These are phyloP conservation scores for Venturia carpophila DNA, from an alignment of 2,329 filamentous ascomycete genomes.

Conservation along the genomic window DNA sequence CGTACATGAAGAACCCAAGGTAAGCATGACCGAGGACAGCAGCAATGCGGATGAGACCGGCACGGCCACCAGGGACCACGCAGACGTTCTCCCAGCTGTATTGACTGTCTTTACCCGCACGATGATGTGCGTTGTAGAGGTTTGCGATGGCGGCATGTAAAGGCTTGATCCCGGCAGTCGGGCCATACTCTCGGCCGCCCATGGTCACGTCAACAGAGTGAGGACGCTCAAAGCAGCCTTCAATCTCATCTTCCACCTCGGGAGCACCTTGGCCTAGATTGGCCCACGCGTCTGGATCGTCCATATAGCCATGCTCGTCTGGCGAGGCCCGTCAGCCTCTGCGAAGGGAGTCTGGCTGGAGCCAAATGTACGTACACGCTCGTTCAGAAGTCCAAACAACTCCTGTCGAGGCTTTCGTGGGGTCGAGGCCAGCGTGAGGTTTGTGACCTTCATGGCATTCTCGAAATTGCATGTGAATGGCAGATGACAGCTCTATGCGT, in stretches of 20 bases:
- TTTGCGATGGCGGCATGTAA: constrained; percentile 81
- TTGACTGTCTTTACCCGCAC: constrained; percentile 75
- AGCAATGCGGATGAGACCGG: constrained; percentile 88
- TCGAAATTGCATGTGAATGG: constrained; percentile 83
- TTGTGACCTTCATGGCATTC: constrained; percentile 84
- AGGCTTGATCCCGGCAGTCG: constrained; percentile 88
- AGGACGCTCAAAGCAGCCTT: constrained; percentile 79
- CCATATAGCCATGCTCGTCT: constrained; percentile 77
- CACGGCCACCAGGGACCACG: constrained; percentile 88
- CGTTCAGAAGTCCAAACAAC: constrained; percentile 90
- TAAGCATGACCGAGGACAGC: constrained; percentile 90
- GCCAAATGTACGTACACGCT: constrained; percentile 36
- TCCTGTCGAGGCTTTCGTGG: constrained; percentile 79
- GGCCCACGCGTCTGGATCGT: constrained; percentile 76
- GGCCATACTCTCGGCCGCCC: constrained; percentile 77
- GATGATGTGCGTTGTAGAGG: constrained; percentile 88
- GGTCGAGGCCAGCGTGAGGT: constrained; percentile 74
- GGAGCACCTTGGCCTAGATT: constrained; percentile 92
- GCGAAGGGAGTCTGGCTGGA: background rate
- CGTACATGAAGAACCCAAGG: constrained; percentile 73
- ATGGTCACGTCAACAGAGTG: constrained; percentile 69
- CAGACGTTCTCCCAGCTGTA: constrained; percentile 98
- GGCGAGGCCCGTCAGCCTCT: background rate
- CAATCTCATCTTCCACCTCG: constrained; percentile 88
- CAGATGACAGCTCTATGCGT: constrained; percentile 62